Percentiles rank a stretch among this genome's conserved stretches.
phyloP scores from a whole-genome alignment of 306 rosid species.

The Cicer pinnatifidum region DNA sequence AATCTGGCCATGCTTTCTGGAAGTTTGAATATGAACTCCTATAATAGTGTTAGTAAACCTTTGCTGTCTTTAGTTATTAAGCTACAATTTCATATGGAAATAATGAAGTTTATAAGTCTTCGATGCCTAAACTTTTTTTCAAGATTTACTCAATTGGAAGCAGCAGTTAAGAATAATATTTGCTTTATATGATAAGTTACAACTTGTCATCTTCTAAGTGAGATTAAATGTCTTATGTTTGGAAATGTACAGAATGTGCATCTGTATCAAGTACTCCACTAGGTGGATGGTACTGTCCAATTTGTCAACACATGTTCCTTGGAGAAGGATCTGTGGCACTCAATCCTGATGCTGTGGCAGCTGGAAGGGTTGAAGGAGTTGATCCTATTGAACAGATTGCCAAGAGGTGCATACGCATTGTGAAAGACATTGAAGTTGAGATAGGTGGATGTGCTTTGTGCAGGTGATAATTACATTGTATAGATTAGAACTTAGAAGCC shows the following conservation, averaged over 20 bases:
- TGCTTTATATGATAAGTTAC: slow-evolving; percentile 25
- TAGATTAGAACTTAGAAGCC: slow-evolving; percentile 39
- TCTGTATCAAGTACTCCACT: slow-evolving; percentile 75
- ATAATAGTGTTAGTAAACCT: slow-evolving; percentile 1
- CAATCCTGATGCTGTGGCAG: slow-evolving; percentile 86
- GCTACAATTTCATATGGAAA: slow-evolving; percentile 22
- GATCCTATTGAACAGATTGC: slow-evolving; percentile 90
- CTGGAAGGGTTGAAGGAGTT: slow-evolving; percentile 86
- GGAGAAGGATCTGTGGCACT: slow-evolving; percentile 67
- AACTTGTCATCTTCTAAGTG: slow-evolving; percentile 14
- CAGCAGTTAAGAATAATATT: slow-evolving; percentile 21
- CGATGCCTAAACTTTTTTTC: slow-evolving; percentile 8
- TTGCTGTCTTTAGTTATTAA: slow-evolving; percentile 33
- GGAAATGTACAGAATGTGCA: slow-evolving; percentile 80
- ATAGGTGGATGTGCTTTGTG: slow-evolving; percentile 92
- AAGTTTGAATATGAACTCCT: slow-evolving; percentile 34
- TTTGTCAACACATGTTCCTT: slow-evolving; percentile 78
- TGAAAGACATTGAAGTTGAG: slow-evolving; percentile 77
- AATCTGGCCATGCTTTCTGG: slow-evolving; percentile 36
- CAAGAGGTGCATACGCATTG: slow-evolving; percentile 91
- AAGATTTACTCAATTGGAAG: slow-evolving; percentile 28
- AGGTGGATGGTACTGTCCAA: slow-evolving; percentile 90
- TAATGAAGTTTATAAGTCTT: slow-evolving; percentile 5
- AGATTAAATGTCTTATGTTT: slow-evolving; percentile 40
- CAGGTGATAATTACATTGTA: slow-evolving; percentile 59